Evolutionary conservation across 129 eudicot species (phyloP).

Genomic region (Helianthus tuberosus): DNA sequence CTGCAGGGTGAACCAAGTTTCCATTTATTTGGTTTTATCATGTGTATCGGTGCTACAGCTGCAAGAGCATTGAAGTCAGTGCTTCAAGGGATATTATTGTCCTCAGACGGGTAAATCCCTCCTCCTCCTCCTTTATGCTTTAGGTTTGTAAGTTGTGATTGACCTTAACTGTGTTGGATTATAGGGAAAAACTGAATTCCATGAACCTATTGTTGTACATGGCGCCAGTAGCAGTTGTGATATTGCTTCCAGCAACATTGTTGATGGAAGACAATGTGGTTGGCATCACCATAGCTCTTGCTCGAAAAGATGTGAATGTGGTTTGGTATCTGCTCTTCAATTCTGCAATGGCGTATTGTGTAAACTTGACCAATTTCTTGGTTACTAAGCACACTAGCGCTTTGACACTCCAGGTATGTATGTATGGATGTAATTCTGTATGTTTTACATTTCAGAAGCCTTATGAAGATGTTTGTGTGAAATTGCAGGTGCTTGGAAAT

Average conservation of each 20-base stretch:
- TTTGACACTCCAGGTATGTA: conserved; percentile 53
- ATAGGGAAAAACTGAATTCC: conserved; percentile 53
- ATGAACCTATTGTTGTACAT: conserved; percentile 61
- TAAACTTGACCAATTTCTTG: conserved; percentile 53
- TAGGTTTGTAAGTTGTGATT: background rate
- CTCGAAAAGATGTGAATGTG: conserved; percentile 45
- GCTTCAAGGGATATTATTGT: conserved; percentile 44
- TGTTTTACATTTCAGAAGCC: too few relatives aligned
- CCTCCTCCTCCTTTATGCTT: background rate
- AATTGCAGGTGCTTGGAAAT: conserved; percentile 44
- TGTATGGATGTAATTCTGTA: background rate
- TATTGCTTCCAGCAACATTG: conserved; percentile 54
- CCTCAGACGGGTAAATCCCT: conserved; percentile 39
- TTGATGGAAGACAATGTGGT: conserved; percentile 52
- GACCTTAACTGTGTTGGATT: background rate
- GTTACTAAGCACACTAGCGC: conserved; percentile 66
- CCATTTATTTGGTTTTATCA: conserved; percentile 48
- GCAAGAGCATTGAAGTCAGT: conserved; percentile 46
- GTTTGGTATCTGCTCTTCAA: conserved; percentile 47
- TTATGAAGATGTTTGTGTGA: too few relatives aligned
- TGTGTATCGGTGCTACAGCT: conserved; percentile 54
- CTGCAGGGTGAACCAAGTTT: conserved; percentile 56
- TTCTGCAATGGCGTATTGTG: conserved; percentile 50
- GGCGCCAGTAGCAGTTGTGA: conserved; percentile 60
- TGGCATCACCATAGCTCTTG: conserved; percentile 46